phyloP scores from a whole-genome alignment of 768 basidiomycete species.

The Fistulinella prunicolor region DNA sequence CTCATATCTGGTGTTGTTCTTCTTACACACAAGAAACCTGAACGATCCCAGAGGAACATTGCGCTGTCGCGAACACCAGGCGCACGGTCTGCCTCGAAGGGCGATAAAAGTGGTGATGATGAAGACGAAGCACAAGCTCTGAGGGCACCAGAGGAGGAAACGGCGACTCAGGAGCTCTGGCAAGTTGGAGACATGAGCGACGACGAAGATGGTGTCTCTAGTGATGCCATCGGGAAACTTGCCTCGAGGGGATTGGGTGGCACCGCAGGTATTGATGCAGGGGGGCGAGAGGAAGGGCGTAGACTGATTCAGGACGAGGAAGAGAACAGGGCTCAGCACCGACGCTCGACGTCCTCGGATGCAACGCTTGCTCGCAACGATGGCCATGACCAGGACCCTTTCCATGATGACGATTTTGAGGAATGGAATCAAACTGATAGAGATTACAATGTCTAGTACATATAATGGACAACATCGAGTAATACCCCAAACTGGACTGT shows the following conservation, averaged over 20 bases:
- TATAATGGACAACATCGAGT: neutral
- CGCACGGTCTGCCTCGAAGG: conserved; percentile 25
- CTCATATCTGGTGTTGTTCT: conserved; percentile 92
- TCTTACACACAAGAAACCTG: conserved; percentile 88
- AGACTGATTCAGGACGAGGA: conserved; percentile 39
- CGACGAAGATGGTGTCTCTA: conserved; percentile 52
- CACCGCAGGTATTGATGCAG: conserved; percentile 11
- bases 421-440: conserved; percentile 34
- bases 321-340: conserved; percentile 34
- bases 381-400: conserved; percentile 11
- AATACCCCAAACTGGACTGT: too few relatives aligned
- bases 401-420: conserved; percentile 36
- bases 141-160: conserved; percentile 35
- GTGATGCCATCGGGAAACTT: conserved; percentile 38
- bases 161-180: conserved; percentile 49
- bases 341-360: conserved; percentile 37
- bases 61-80: conserved; percentile 24
- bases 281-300: conserved; percentile 39
- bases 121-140: conserved; percentile 41
- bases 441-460: conserved; percentile 1
- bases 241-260: conserved; percentile 16
- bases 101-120: conserved; percentile 18
- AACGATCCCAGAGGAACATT: conserved; percentile 36
- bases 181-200: conserved; percentile 72
- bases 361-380: conserved; percentile 31